Evolutionary conservation across 2,329 filamentous ascomycete species (phyloP), one percentile per base, ranked within the genome.

Genomic region (Phoma sp.): DNA sequence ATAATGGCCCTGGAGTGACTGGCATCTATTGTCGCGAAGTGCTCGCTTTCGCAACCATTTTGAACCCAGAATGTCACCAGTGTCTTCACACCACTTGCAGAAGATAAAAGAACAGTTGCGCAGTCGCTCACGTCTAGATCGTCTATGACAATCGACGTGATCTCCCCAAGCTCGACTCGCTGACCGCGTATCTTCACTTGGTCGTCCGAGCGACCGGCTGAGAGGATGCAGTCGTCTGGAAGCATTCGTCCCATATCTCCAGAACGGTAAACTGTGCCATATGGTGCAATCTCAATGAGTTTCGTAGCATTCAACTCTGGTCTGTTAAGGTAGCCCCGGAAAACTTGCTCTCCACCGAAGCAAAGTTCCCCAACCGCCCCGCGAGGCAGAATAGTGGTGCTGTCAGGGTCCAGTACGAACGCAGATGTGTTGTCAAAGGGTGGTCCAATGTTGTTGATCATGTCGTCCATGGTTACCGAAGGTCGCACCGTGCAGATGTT

Each of bases 121-220:
- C 87, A 90, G 52, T 90, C 83, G n/a, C 76, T 69, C 0, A 89
- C 83, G 13, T 77, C 60, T 0, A 67, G 64, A 7, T 79, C 80
- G 10, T 79, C 77, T 0, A 88, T 77, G 10, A 93, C 73, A 13
- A 82, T 77, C 13, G 82, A 82, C 52, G 86, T 89, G 49, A 96
- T 88, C 68, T 96, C 91, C 1, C 84, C 83, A 9, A 93, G 82
- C 68, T 96, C 91, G 35, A 96, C 86, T 39, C 89, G 80, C 61
- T 93, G 89, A 0, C 92, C 91, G 39, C 90, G 83, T 8, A 96
- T 80, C 70, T 96, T 96, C 50, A 95, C 80, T 71, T 96, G 90
- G 56, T 89, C 89, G 62, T 96, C 91, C 22, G 88, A 79, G 33
- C 91, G 83, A 13, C 90, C 90, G 8, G 85, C 75, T 36, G 95